Percentiles rank a stretch among this genome's conserved stretches.
phyloP scores from a whole-genome alignment of 2,329 filamentous ascomycete species.

The Aspergillus thermomutatus region DNA sequence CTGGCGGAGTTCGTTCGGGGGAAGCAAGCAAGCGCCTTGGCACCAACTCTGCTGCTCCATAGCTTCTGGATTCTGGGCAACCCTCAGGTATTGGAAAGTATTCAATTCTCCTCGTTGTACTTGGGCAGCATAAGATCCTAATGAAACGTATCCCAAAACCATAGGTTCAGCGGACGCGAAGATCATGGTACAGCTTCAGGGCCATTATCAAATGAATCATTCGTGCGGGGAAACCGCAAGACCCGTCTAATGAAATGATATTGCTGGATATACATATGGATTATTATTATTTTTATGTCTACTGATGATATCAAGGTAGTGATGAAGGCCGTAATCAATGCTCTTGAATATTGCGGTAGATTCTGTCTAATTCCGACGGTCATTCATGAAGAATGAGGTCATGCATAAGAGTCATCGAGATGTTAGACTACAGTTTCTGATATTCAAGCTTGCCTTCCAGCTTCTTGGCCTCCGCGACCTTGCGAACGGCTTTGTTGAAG shows the following conservation, averaged over 20 bases:
- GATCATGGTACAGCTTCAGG: too few species aligned
- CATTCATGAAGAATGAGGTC: conserved; percentile 2
- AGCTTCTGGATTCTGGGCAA: not conserved
- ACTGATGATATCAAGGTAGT: too few species aligned
- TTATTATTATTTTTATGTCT: too few species aligned
- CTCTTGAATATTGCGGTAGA: not conserved
- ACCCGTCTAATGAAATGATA: not conserved
- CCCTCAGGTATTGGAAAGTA: not conserved
- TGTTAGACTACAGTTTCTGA: conserved; percentile 71
- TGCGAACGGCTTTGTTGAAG: conserved; percentile 98
- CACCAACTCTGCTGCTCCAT: not conserved
- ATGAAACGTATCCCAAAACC: too few species aligned
- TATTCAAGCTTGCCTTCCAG: conserved; percentile 97
- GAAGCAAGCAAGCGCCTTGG: not conserved
- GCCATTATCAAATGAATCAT: too few species aligned
- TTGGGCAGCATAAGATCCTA: not conserved
- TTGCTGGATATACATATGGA: too few species aligned
- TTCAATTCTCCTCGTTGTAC: not conserved
- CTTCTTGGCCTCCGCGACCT: conserved; percentile 97
- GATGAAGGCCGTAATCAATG: not conserved
- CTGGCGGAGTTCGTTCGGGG: not conserved
- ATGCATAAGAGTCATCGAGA: not conserved
- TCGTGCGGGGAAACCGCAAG: too few species aligned
- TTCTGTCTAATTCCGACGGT: conserved; percentile 14
- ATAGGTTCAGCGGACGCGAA: too few species aligned